phyloP scores from a whole-genome alignment of 1,284 basidiomycete genomes.

The Malassezia obtusa region DNA sequence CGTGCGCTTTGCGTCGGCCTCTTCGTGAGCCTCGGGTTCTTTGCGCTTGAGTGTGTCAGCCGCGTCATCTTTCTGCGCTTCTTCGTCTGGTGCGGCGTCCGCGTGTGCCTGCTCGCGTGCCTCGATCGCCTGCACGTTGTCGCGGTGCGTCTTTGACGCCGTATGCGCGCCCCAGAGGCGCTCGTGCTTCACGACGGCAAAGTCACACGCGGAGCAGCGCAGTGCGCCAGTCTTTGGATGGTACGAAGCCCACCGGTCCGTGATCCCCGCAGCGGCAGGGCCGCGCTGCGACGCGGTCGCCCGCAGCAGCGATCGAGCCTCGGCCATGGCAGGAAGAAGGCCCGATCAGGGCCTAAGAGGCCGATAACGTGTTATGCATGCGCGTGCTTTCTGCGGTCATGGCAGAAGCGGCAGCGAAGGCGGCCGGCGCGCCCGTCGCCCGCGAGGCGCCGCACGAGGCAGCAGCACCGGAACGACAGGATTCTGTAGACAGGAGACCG shows the following conservation, averaged over 20 bases:
- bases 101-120: background rate
- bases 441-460: background rate
- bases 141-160: slow-evolving; percentile 17
- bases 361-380: background rate
- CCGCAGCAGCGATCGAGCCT: slow-evolving; percentile 26
- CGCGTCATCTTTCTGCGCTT: background rate
- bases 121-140: background rate
- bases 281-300: slow-evolving; percentile 20
- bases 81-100: background rate
- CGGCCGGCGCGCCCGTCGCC: background rate
- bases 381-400: background rate
- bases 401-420: background rate
- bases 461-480: too few species aligned
- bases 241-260: slow-evolving; percentile 30
- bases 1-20: slow-evolving; percentile 4
- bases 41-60: slow-evolving; percentile 8
- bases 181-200: slow-evolving; percentile 30
- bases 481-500: too few species aligned
- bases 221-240: slow-evolving; percentile 19
- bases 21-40: background rate
- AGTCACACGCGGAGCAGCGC: slow-evolving; percentile 31
- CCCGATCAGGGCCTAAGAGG: background rate
- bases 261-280: slow-evolving; percentile 9
- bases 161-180: slow-evolving; percentile 29
- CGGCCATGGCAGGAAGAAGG: slow-evolving; percentile 1